These are phyloP conservation scores for Stephanodiscus triporus DNA, from an alignment of 108 stramenopile species.

Conservation along the genomic window DNA sequence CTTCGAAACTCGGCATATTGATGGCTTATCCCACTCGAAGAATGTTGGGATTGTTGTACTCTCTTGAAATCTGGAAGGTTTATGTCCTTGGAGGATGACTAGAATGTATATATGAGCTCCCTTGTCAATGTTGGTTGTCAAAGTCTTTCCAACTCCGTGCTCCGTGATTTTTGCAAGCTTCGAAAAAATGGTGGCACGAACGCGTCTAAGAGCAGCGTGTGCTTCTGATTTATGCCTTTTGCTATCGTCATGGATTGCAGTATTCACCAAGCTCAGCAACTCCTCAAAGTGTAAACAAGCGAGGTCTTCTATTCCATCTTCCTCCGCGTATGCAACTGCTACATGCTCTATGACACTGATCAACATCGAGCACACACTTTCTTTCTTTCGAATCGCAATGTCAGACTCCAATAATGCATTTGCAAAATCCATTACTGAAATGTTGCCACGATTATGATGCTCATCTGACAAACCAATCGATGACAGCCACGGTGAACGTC, in stretches of 20 bases:
- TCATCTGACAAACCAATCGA: conserved; percentile 61
- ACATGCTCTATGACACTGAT: conserved; percentile 61
- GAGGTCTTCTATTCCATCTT: conserved; percentile 67
- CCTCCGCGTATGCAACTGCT: conserved; percentile 54
- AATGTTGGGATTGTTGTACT: conserved; percentile 87
- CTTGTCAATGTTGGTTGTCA: background rate
- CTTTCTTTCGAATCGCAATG: conserved; percentile 8
- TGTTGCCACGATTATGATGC: conserved; percentile 60
- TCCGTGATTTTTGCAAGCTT: conserved; percentile 30
- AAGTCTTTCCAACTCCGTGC: conserved; percentile 6
- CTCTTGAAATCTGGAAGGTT: conserved; percentile 75
- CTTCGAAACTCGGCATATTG: conserved; percentile 77
- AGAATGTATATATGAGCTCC: conserved; percentile 55
- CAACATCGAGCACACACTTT: conserved; percentile 57
- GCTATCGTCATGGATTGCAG: conserved; percentile 28
- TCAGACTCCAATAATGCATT: conserved; percentile 70
- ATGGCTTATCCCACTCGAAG: conserved; percentile 74
- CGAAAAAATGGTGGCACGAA: conserved; percentile 29
- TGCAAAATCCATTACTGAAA: conserved; percentile 75
- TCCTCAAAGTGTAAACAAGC: conserved; percentile 72
- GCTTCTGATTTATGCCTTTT: conserved; percentile 28
- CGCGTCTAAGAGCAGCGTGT: conserved; percentile 24
- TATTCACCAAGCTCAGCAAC: conserved; percentile 67
- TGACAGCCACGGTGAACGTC: conserved; percentile 70
- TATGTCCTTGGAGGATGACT: conserved; percentile 67